Base-by-base conservation (phyloP, 208 protist species). In the Leishmania amazonensis region DNA sequence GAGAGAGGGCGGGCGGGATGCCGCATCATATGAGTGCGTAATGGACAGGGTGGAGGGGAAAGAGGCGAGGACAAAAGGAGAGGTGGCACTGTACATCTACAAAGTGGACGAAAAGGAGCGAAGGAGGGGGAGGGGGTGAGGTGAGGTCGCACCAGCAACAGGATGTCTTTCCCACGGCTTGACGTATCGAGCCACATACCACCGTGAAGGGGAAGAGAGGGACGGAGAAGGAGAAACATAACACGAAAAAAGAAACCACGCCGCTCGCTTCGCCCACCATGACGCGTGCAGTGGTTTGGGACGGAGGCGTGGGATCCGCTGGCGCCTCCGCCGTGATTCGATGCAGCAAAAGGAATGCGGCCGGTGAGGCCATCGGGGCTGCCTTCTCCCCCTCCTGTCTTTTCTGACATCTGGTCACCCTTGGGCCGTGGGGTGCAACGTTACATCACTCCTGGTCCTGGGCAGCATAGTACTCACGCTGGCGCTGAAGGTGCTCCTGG, bases 401-500 rank as follows among this genome's bases (percentile, higher is more conserved):
- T 47, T 13, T 49, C 70, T 49, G 45, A 53, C 45, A 49, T 74
- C 7, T 31, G 28, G 45, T 6, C 45, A n/a, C 45, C 45, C 70
- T 31, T 53, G 42, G 45, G 28, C 28, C 19, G 28, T 53, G 70
- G 45, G 19, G 70, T 53, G 70, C 70, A 21, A 53, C 24, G 24
- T 19, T 19, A 49, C 70, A 53, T 74, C 40, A 76, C 72, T 54
- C 72, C 47, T 47, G 49, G 17, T 73, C 65, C 78, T 87, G 68
- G 9, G 77, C 70, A 9, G 87, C 85, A 49, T 85, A 65, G 76
- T 86, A 87, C 60, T 87, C 79, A 15, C 90, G 91, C 70, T 88
- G 77, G 47, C 84, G 58, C 82, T 92, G 90, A 4, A 93, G 80
- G 38, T 79, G 64, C 83, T 96, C 88, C 76, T 96, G 89, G 42